Evolutionary conservation across 140 eudicot species (phyloP).

Genomic region (Cichorium intybus): DNA sequence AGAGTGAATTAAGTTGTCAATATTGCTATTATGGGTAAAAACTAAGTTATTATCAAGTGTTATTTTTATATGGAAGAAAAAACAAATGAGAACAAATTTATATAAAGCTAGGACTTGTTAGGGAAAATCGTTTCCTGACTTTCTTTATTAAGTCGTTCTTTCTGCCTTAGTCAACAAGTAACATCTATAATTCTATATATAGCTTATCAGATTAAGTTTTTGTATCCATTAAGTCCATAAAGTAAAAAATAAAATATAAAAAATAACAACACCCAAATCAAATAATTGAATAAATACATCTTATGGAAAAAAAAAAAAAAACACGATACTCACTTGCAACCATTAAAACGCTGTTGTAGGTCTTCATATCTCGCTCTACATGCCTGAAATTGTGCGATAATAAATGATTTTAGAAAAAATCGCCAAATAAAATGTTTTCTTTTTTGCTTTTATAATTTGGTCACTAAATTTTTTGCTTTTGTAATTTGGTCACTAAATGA

Average conservation of each 20-base stretch:
- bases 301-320: not conserved
- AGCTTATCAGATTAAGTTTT: not conserved
- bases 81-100: not conserved
- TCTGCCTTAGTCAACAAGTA: not conserved
- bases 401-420: too few relatives aligned
- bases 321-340: conserved; percentile 60
- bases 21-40: too few relatives aligned
- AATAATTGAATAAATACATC: not conserved
- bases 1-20: too few relatives aligned
- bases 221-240: too few relatives aligned
- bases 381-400: conserved; percentile 49
- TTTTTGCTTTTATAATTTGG: too few relatives aligned
- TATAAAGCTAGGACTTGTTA: not conserved
- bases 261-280: not conserved
- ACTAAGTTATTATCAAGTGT: too few relatives aligned
- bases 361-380: conserved; percentile 75
- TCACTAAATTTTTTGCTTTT: too few relatives aligned
- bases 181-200: not conserved
- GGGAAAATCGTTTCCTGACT: too few relatives aligned
- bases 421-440: too few relatives aligned
- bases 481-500: too few relatives aligned
- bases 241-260: not conserved
- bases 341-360: conserved; percentile 62
- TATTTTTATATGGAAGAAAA: not conserved
- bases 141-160: not conserved